Evolutionary conservation across 306 rosid species (phyloP).

Genomic region (Datisca glomerata): DNA sequence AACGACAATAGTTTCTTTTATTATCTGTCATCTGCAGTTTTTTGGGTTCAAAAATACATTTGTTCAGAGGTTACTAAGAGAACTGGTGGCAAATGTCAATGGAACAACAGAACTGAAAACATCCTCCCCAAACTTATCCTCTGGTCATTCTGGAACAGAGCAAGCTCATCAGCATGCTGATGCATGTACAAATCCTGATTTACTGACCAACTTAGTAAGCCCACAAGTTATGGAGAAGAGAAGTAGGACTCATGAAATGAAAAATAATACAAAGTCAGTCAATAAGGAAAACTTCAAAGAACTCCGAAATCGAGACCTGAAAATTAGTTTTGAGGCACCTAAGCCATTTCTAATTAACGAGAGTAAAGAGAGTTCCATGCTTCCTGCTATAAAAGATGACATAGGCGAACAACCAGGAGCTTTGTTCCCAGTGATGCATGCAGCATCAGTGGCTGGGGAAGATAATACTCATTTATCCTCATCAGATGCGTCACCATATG

Average conservation of each 20-base stretch:
- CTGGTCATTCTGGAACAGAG: slow-evolving; percentile 22
- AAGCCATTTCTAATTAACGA: slow-evolving; percentile 14
- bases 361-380: slow-evolving; percentile 14
- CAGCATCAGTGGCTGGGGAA: slow-evolving; percentile 15
- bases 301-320: slow-evolving; percentile 25
- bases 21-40: slow-evolving; percentile 39
- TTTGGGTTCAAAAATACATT: slow-evolving; percentile 78
- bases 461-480: slow-evolving; percentile 22
- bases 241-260: slow-evolving; percentile 31
- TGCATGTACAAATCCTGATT: slow-evolving; percentile 24
- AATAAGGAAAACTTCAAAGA: slow-evolving; percentile 19
- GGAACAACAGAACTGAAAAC: slow-evolving; percentile 35
- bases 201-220: slow-evolving; percentile 20
- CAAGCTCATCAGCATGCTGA: slow-evolving; percentile 15
- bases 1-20: slow-evolving; percentile 12
- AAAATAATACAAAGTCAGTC: slow-evolving; percentile 15
- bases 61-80: slow-evolving; percentile 67
- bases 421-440: slow-evolving; percentile 11
- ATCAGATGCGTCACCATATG: slow-evolving; percentile 19
- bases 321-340: slow-evolving; percentile 17
- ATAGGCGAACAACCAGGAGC: slow-evolving; percentile 12
- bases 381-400: slow-evolving; percentile 17
- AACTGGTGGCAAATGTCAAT: slow-evolving; percentile 49
- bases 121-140: slow-evolving; percentile 21
- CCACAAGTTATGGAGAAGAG: slow-evolving; percentile 41